Percentiles rank a stretch among this genome's conserved stretches.
These are phyloP conservation scores for Gastrodia elata DNA, from an alignment of 106 monocot genomes.

Conservation along the genomic window DNA sequence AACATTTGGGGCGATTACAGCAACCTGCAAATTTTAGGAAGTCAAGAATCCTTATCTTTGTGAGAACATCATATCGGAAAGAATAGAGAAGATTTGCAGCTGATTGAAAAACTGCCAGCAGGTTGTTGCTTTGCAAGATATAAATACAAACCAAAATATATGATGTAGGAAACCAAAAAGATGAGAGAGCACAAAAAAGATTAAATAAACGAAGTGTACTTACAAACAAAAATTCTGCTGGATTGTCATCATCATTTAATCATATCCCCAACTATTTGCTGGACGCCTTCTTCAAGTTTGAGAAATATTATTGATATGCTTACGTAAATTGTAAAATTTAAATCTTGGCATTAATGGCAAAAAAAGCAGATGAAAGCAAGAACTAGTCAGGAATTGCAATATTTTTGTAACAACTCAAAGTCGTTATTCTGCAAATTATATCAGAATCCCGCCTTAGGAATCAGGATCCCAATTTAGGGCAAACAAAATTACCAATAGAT, in stretches of 20 bases:
- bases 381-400: too few relatives aligned
- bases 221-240: not conserved
- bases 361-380: not conserved
- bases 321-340: not conserved
- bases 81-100: not conserved
- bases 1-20: slow-evolving; percentile 87
- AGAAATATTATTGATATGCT: not conserved
- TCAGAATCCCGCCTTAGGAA: too few relatives aligned
- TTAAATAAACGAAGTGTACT: not conserved
- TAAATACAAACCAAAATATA: not conserved
- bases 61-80: not conserved
- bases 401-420: too few relatives aligned
- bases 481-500: too few relatives aligned
- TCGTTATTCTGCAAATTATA: too few relatives aligned
- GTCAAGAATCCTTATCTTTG: not conserved
- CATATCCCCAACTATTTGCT: not conserved
- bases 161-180: not conserved
- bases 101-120: not conserved
- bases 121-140: not conserved
- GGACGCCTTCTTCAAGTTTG: not conserved
- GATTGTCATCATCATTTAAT: not conserved
- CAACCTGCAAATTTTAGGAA: slow-evolving; percentile 39
- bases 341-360: not conserved
- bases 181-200: not conserved
- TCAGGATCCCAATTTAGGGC: too few relatives aligned